Conservation (phyloP, 768 basidiomycete genomes). For the Mycena leptocephala region DNA sequence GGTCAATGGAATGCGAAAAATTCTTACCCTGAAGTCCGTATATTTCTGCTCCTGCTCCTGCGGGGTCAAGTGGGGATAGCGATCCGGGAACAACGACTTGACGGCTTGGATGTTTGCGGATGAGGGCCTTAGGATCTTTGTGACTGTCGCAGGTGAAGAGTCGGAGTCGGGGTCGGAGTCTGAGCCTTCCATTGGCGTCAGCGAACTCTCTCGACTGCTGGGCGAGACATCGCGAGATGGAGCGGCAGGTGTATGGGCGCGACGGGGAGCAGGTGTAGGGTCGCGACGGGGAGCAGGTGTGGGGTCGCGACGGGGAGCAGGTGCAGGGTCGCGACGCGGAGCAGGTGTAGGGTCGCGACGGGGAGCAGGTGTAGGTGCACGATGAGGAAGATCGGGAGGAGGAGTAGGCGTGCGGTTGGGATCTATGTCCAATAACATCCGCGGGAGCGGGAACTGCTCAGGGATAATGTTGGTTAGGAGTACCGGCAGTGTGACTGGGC, state of each 20-base stretch:
- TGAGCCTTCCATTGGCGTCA: not conserved
- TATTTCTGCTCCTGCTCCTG: not conserved
- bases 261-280: slow-evolving; percentile 1
- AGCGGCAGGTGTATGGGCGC: not conserved
- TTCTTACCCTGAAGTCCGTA: not conserved
- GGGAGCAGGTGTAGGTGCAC: too few relatives aligned
- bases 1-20: not conserved
- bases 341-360: too few relatives aligned
- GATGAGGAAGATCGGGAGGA: too few relatives aligned
- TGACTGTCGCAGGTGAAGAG: not conserved
- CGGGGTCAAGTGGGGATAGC: not conserved
- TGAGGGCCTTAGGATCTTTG: too few relatives aligned
- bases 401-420: too few relatives aligned
- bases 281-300: not conserved
- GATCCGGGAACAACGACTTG: not conserved
- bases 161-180: not conserved
- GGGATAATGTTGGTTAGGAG: not conserved
- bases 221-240: not conserved
- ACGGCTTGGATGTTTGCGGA: slow-evolving; percentile 3
- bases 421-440: not conserved
- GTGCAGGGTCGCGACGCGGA: too few relatives aligned
- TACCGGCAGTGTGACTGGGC: too few relatives aligned
- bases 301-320: too few relatives aligned
- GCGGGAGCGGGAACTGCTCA: not conserved
- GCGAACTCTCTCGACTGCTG: not conserved